Evolutionary conservation across 2,329 filamentous ascomycete genomes (phyloP).

Genomic region (Microsporum ferrugineum): DNA sequence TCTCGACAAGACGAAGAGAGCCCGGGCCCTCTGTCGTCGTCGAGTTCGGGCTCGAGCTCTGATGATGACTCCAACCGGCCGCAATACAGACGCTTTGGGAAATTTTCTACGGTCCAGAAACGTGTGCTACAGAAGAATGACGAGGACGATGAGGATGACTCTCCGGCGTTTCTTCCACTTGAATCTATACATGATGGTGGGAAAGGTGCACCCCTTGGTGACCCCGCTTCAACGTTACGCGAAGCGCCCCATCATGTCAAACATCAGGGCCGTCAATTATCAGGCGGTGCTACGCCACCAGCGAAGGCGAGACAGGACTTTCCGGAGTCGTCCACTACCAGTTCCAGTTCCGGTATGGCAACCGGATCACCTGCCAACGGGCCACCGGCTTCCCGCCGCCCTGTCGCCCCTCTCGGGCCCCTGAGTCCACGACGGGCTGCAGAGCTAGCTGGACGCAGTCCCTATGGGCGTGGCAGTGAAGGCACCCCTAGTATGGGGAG

Average conservation of each 20-base stretch:
- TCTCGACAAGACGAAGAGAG: slow-evolving; percentile 26
- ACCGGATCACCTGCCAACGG: slow-evolving; percentile 13
- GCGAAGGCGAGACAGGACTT: slow-evolving; percentile 5
- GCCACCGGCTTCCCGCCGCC: slow-evolving; percentile 2
- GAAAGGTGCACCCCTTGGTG: slow-evolving; percentile 19
- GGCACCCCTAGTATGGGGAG: slow-evolving; percentile 53
- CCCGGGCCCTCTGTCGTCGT: slow-evolving; percentile 12
- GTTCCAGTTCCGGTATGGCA: slow-evolving; percentile 30
- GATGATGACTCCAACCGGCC: slow-evolving; percentile 24
- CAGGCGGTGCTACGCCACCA: slow-evolving; percentile 17
- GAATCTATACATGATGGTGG: slow-evolving; percentile 9
- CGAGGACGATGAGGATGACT: slow-evolving; percentile 34
- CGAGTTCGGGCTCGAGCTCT: slow-evolving; percentile 22
- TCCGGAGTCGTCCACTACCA: slow-evolving; percentile 24
- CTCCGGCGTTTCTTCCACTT: slow-evolving; percentile 37
- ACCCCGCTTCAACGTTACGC: slow-evolving; percentile 34
- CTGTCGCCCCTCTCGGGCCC: slow-evolving; percentile 16
- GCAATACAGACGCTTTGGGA: slow-evolving; percentile 29
- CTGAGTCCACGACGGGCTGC: slow-evolving; percentile 37
- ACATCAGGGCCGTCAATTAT: slow-evolving; percentile 19
- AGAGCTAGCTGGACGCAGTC: slow-evolving; percentile 39
- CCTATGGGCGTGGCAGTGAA: slow-evolving; percentile 40
- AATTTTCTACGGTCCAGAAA: slow-evolving; percentile 28
- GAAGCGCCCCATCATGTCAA: slow-evolving; percentile 23
- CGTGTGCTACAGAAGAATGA: slow-evolving; percentile 14